phyloP scores from a whole-genome alignment of 768 basidiomycete species.

The Kwoniella europaea region DNA sequence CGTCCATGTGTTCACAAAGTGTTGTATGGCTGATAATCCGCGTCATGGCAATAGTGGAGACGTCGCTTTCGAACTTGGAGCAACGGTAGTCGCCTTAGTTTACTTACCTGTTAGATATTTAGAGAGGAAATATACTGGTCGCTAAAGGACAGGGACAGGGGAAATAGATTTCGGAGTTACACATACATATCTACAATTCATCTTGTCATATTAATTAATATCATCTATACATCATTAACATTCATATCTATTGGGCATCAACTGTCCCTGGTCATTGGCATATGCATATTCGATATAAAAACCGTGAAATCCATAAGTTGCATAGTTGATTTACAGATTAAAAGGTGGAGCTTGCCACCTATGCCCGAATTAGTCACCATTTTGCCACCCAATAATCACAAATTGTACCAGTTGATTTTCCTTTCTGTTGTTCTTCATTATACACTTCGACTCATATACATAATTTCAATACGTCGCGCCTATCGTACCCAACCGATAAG shows the following conservation, averaged over 20 bases:
- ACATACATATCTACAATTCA: slow-evolving; percentile 8
- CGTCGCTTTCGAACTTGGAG: slow-evolving; percentile 48
- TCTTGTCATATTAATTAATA: slow-evolving; percentile 10
- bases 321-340: too few relatives aligned
- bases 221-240: slow-evolving; percentile 2
- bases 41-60: slow-evolving; percentile 38
- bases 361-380: neutral
- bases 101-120: slow-evolving; percentile 45
- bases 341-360: too few relatives aligned
- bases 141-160: slow-evolving; percentile 20
- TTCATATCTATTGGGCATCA: slow-evolving; percentile 3
- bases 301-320: too few relatives aligned
- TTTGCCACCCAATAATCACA: neutral
- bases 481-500: neutral
- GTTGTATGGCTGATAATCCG: neutral
- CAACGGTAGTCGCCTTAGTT: slow-evolving; percentile 38
- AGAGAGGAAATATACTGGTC: slow-evolving; percentile 44
- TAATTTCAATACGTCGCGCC: neutral
- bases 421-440: neutral
- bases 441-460: neutral
- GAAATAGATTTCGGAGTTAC: neutral
- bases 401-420: neutral
- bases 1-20: neutral
- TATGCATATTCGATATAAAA: neutral
- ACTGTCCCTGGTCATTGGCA: slow-evolving; percentile 5